These are phyloP conservation scores for Sanghuangporus sanghuang DNA, from an alignment of 1,284 basidiomycete species.

Conservation along the genomic window DNA sequence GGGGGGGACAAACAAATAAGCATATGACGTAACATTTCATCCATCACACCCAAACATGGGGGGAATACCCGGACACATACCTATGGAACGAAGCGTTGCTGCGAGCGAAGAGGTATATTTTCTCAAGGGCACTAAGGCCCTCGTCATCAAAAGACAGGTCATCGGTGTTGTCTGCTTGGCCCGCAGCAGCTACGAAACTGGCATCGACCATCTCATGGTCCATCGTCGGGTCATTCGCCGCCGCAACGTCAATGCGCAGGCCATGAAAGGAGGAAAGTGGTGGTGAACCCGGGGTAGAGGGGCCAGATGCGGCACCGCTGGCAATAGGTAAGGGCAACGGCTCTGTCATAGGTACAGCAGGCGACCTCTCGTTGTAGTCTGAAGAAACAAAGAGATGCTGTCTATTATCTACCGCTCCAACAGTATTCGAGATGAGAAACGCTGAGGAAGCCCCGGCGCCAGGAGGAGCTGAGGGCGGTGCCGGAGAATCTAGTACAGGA, in stretches of 20 bases:
- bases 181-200: neutral
- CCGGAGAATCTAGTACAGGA: neutral
- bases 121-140: constrained; percentile 79
- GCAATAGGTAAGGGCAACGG: neutral
- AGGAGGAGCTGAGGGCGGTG: neutral
- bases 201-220: constrained; percentile 26
- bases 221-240: constrained; percentile 11
- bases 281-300: neutral
- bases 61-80: constrained; percentile 19
- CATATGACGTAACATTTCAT: constrained; percentile 7
- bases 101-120: constrained; percentile 90
- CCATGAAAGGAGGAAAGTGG: neutral
- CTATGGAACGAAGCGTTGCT: constrained; percentile 83
- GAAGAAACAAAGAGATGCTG: constrained; percentile 3
- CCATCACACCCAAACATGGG: neutral
- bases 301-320: neutral
- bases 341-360: neutral
- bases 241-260: constrained; percentile 13
- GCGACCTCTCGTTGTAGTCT: neutral
- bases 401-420: neutral
- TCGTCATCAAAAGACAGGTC: constrained; percentile 66
- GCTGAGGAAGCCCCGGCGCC: neutral
- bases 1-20: neutral
- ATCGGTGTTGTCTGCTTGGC: constrained; percentile 24
- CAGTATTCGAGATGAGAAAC: neutral